Conservation (phyloP, 768 basidiomycete species). For the Scleroderma bovista region DNA sequence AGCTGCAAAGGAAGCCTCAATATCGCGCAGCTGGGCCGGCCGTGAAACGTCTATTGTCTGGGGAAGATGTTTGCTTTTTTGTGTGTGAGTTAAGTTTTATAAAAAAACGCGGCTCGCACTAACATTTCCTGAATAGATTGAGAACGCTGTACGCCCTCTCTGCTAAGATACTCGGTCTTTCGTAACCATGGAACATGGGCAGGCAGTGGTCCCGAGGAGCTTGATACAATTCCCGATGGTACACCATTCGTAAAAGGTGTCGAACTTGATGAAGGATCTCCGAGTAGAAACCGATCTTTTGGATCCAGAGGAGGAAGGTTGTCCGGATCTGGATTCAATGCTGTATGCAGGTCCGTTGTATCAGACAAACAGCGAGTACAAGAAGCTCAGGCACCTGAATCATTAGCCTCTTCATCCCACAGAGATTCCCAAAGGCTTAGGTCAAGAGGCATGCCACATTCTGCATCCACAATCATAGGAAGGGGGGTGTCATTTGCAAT, state of each 20-base stretch:
- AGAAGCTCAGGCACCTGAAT: conserved; percentile 45
- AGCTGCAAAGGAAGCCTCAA: conserved; percentile 71
- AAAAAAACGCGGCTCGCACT: conserved; percentile 16
- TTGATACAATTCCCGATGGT: conserved; percentile 30
- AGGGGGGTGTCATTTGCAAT: conserved; percentile 76
- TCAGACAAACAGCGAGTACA: neutral
- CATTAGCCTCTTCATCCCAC: conserved; percentile 76
- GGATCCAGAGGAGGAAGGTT: conserved; percentile 62
- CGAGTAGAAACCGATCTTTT: conserved; percentile 70
- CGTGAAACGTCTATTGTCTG: conserved; percentile 65
- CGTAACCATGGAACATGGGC: conserved; percentile 85
- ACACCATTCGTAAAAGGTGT: conserved; percentile 37
- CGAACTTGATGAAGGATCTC: conserved; percentile 51
- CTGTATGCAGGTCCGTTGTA: conserved; percentile 19
- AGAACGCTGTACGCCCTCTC: conserved; percentile 47
- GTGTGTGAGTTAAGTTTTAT: neutral
- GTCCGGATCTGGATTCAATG: conserved; percentile 60
- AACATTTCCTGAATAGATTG: conserved; percentile 50
- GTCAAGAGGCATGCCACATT: conserved; percentile 95
- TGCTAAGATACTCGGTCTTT: conserved; percentile 84
- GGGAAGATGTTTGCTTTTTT: conserved; percentile 44
- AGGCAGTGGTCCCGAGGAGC: conserved; percentile 40
- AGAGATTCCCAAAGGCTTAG: conserved; percentile 76
- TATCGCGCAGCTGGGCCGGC: conserved; percentile 67
- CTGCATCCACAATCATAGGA: conserved; percentile 96